Evolutionary conservation across 2,329 filamentous ascomycete genomes (phyloP).

Genomic region (Colletotrichum godetiae): DNA sequence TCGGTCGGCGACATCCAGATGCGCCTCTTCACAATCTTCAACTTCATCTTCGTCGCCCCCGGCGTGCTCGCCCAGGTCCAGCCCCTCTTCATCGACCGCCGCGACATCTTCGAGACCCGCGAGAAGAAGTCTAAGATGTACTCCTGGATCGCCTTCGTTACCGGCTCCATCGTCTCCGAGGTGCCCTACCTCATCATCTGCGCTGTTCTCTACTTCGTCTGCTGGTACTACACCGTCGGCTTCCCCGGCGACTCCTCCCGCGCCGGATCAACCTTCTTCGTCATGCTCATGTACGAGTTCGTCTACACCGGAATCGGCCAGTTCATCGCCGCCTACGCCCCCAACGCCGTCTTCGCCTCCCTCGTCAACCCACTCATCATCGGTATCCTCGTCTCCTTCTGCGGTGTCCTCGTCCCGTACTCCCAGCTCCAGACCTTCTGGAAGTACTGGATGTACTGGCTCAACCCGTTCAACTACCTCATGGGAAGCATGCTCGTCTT

Average conservation of each 20-base stretch:
- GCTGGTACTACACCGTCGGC: constrained; percentile 70
- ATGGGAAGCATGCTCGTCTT: constrained; percentile 68
- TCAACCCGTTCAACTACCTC: constrained; percentile 71
- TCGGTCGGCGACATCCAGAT: constrained; percentile 63
- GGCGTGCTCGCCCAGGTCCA: constrained; percentile 69
- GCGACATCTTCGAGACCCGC: constrained; percentile 67
- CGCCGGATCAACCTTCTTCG: constrained; percentile 64
- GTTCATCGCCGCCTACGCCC: constrained; percentile 71
- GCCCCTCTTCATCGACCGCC: constrained; percentile 66
- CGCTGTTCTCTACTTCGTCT: constrained; percentile 60
- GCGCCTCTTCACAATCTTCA: constrained; percentile 69
- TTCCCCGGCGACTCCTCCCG: constrained; percentile 55
- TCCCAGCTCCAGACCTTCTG: constrained; percentile 72
- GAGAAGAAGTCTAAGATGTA: constrained; percentile 73
- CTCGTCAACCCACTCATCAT: constrained; percentile 68
- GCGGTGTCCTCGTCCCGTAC: constrained; percentile 79
- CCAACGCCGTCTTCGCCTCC: constrained; percentile 69
- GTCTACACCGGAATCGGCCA: constrained; percentile 72
- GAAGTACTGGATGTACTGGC: constrained; percentile 62
- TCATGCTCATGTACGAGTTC: constrained; percentile 70
- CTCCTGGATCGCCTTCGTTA: constrained; percentile 69
- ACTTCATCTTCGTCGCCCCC: constrained; percentile 71
- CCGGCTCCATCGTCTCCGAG: constrained; percentile 61
- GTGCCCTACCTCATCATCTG: constrained; percentile 58
- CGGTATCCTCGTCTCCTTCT: constrained; percentile 74